phyloP scores from a whole-genome alignment of 2,329 filamentous ascomycete species.

The Botrytis aclada region DNA sequence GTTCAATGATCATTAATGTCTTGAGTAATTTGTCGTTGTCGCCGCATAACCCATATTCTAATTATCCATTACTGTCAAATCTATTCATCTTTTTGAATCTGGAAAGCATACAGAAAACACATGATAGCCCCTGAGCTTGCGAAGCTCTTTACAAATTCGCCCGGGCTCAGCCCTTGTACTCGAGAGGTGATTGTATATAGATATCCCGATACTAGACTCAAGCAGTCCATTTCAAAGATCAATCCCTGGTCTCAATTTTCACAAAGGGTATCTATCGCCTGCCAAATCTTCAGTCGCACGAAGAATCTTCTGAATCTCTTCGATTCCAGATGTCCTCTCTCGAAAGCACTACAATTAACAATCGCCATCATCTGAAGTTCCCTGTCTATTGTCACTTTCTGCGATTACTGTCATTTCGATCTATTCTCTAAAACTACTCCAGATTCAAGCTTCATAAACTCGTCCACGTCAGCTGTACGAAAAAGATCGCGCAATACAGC shows the following conservation, averaged over 20 bases:
- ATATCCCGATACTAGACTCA: neutral
- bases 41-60: too few species aligned
- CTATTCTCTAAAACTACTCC: neutral
- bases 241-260: neutral
- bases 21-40: too few species aligned
- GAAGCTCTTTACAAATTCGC: too few species aligned
- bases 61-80: too few species aligned
- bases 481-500: too few species aligned
- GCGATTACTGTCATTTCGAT: neutral
- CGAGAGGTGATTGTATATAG: too few species aligned
- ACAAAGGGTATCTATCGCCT: neutral
- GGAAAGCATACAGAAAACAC: too few species aligned
- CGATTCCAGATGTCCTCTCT: accelerated
- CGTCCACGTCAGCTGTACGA: neutral
- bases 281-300: accelerated
- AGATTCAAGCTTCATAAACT: neutral
- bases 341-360: accelerated
- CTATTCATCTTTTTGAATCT: too few species aligned
- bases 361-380: neutral
- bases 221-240: neutral
- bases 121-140: too few species aligned
- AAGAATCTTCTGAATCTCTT: neutral
- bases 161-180: too few species aligned
- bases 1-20: too few species aligned
- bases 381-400: neutral